Base-by-base conservation (phyloP, 1,139 yeast species). In the Nakaseomyces bracarensis region DNA sequence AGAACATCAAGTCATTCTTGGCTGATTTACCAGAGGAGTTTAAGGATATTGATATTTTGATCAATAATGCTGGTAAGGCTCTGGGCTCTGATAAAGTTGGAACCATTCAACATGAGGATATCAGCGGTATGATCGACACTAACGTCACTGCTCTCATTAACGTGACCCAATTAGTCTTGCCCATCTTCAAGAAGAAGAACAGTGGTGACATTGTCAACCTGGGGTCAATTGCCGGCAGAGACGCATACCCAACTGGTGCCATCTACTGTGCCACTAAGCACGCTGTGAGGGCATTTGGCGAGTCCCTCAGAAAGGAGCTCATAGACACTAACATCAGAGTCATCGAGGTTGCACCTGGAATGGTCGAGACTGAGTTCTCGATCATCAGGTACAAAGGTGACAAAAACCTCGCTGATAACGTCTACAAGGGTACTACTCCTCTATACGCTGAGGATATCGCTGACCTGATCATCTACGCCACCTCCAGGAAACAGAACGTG, bases 261-360 rank as follows among this genome's bases (percentile, higher is more conserved):
- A 79, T 86, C 51, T 86, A 86, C 66, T 85, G 95, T 66, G 82
- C 95, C n/a, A 76, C 91, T 40, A 86, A 86, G 64, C 84, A 87
- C 34, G 85, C 91, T 16, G 76, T 86, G 25, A 74, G 79, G 49
- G 81, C 87, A 0, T 86, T 86, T 61, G 73, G 89, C 16, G 79
- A 79, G 39, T 72, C 84, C 4, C 70, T 85, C 63, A 74, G 95
- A 62, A 82, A 82, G 63, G 95, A 86, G 62, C 69, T 79, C 57
- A 77, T 84, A 50, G 68, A 71, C 59, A 82, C 94, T 27, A 72
- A 74, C 44, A 77, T 85, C 50, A 72, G 95, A 57, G 87, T 85
- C 42, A 74, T 86, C 52, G 93, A 84, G 60, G 74, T 85, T 40
- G 89, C 84, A 48, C 95, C 96, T 9, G 95, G 95, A 55, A 79